Conservation (phyloP, 768 basidiomycete genomes). For the Tricholoma saponaceum region DNA sequence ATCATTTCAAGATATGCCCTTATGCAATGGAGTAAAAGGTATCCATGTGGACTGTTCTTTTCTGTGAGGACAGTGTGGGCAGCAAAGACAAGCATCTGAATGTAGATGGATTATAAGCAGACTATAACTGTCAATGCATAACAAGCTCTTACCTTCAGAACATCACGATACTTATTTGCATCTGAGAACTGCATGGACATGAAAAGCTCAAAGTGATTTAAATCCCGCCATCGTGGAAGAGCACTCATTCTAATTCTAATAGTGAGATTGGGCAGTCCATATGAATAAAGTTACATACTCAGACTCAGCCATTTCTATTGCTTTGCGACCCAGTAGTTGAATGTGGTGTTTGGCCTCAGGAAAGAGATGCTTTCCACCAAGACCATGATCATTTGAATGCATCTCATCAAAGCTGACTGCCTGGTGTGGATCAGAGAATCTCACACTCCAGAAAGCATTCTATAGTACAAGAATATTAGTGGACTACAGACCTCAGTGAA, state of each 20-base stretch:
- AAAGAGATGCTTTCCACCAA: no score
- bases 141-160: slow-evolving; percentile 23
- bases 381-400: slow-evolving; percentile 17
- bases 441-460: slow-evolving; percentile 38
- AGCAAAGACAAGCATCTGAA: slow-evolving; percentile 3
- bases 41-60: slow-evolving; percentile 12
- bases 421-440: slow-evolving; percentile 25
- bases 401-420: slow-evolving; percentile 33
- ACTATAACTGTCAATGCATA: no score
- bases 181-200: slow-evolving; percentile 23
- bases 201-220: slow-evolving; percentile 26
- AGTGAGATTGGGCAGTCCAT: no score
- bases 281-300: not conserved
- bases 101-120: not conserved
- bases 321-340: not conserved
- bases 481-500: not conserved
- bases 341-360: not conserved
- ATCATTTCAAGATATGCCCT: slow-evolving; percentile 24
- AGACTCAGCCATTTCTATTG: not conserved
- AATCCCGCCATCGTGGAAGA: slow-evolving; percentile 26
- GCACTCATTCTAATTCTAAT: slow-evolving; percentile 9
- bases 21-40: slow-evolving; percentile 22
- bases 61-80: slow-evolving; percentile 14
- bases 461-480: slow-evolving; percentile 4
- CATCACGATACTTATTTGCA: slow-evolving; percentile 27